Base-by-base conservation (phyloP, 495 filamentous ascomycete species). In the Viridothelium virens region DNA sequence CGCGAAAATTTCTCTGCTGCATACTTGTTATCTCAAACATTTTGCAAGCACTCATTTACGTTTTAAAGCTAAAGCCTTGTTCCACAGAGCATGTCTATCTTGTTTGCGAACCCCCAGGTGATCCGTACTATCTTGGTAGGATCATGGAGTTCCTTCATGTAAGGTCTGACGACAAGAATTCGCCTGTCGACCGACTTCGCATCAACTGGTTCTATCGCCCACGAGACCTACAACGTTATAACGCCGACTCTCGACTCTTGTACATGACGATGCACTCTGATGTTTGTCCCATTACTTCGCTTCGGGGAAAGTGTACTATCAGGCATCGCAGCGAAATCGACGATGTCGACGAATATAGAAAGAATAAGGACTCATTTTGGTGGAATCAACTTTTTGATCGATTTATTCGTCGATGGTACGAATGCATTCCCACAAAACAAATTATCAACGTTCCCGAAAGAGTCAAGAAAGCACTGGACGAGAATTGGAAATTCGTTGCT, bases 211-310 rank as follows among this genome's bases (percentile, higher is more conserved):
- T 91, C 77, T 97, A 97, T 75, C 85, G 94, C 16, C 93, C 95
- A 62, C 90, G 92, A 77, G 94, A 99, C 75, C 95, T 99, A 65
- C 90, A 90, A 68, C 89, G 91, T 59, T 92, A 91, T 75, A 88
- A 89, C 69, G 88, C 88, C 70, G 94, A 99, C 78, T 91, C 89
- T 63, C 87, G 94, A 65, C 80, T 91, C 68, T 83, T 97, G 38
- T 97, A 92, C 77, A 91, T 91, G 62, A 96, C 93, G 11, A 99
- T 99, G 94, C 94, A 99, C 72, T 97, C 94, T 38, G 95, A 99
- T 77, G 90, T 89, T 62, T 96, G 91, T 73, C 95, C 95, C 53
- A 82, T 99, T 67, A 89, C 91, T 62, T 88, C 94, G 38, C 79
- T 99, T 67, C 91, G 94, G 70, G 94, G 94, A 63, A 96, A 92